Base-by-base conservation (phyloP, 805 yeast species). In the Zygotorulaspora florentina region DNA sequence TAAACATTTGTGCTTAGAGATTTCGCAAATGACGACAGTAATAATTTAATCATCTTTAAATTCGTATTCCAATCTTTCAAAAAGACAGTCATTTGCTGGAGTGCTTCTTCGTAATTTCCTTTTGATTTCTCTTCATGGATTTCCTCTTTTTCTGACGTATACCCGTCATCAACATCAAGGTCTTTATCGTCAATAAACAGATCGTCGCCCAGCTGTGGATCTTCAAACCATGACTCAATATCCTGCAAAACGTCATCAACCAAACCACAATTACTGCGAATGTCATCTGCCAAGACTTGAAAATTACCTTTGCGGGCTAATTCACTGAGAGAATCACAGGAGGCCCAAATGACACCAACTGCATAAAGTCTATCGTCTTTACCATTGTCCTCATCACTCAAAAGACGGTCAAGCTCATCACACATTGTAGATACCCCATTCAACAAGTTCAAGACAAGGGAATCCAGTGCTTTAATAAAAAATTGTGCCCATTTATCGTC, bases 321-420 rank as follows among this genome's bases (percentile, higher is more conserved):
- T 8, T 64, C 60, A 9, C 65, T 61, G 8, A 85, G 42, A 0
- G 58, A 55, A 45, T 81, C 85, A 59, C 89, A 83, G 28, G 69
- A 62, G n/a, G 79, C 72, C 95, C 95, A 87, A 3, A 86, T 69
- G 57, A 76, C 75, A 12, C 89, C 93, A 16, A 85, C 77, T 0
- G 79, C 69, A 1, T 79, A 65, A 26, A 86, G 65, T 54, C 90
- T 70, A 3, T 66, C 71, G 3, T 55, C 54, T 11, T 55, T 57
- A 2, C 62, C 61, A 3, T 55, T 58, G 8, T 58, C 55, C 2
- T 49, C 55, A 34, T 45, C 29, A 30, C 38, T 40, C 40, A 53
- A 40, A 56, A 47, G 44, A 18, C 40, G 46, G 15, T 52, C 53
- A 9, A 61, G 33, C 38, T 61, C 64, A 13, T 47, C 47, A 30